Base-by-base conservation (phyloP, 2,329 filamentous ascomycete genomes). In the Colletotrichum spaethianum region DNA sequence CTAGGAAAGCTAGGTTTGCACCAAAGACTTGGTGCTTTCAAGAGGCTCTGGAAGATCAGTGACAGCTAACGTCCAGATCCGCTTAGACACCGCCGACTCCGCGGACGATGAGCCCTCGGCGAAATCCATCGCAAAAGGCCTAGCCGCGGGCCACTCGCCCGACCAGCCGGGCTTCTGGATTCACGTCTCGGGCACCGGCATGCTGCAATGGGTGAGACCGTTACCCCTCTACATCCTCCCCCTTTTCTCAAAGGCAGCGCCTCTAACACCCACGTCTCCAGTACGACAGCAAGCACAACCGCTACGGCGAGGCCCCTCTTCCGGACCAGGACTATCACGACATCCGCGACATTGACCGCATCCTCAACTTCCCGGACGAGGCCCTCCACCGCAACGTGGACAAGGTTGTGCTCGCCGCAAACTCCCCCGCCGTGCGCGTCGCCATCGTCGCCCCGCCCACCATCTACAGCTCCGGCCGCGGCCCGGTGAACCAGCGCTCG, bases 311-410 rank as follows among this genome's bases (percentile, higher is more conserved):
- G 71, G 77, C 80, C 0, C 86, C 85, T 1, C 67, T 83, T 36
- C 80, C 83, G 4, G 84, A 84, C 60, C 79, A 87, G 75, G 80
- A 74, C 63, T 93, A 91, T 80, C 82, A 91, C 76, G 92, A 93
- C 75, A 84, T 89, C 75, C 83, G 88, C 12, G 87, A 87, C 62
- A 85, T 93, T 46, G 81, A 84, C 16, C 86, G 88, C 55, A 82
- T 93, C 44, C 83, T 88, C 1, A 84, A 77, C 14, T 76, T 93
- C 0, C 91, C 91, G 0, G 88, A 91, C 76, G 77, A 81, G 0
- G 91, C 87, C 12, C 77, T 86, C 31, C 93, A 95, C 81, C 89
- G 92, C 18, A 84, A 91, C 76, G 88, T 94, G 4, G 93, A 96
- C 80, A 89, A 91, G 78, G 85, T 93, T 31, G 87, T 94, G n/a